These are phyloP conservation scores for Solidago caesia DNA, from an alignment of 129 eudicot species.

Conservation along the genomic window DNA sequence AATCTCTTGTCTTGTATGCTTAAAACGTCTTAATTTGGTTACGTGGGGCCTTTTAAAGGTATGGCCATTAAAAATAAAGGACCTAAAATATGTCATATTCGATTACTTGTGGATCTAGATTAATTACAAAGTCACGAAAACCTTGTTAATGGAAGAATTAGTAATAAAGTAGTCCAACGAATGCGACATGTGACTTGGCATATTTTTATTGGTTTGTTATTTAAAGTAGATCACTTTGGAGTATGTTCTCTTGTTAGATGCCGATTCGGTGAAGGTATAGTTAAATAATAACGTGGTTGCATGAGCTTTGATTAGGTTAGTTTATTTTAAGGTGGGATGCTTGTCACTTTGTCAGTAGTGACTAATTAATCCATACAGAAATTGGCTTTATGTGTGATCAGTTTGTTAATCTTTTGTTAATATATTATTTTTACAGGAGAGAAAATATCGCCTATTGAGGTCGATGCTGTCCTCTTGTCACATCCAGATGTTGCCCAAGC, in stretches of 20 bases:
- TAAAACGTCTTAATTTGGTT: not conserved
- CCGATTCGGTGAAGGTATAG: conserved; percentile 1
- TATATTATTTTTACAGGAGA: conserved; percentile 56
- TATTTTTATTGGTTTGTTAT: not conserved
- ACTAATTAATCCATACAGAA: not conserved
- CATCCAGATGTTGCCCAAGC: conserved; percentile 89
- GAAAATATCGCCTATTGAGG: conserved; percentile 97
- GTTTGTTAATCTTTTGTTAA: not conserved
- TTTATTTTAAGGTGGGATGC: not conserved
- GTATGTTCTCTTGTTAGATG: conserved; percentile 1
- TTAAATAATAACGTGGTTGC: not conserved
- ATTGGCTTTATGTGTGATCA: conserved; percentile 7
- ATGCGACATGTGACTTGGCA: not conserved
- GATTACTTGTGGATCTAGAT: conserved; percentile 17
- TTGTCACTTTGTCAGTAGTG: not conserved
- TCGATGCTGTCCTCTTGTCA: conserved; percentile 81
- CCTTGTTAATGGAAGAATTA: not conserved
- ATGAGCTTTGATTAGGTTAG: no score
- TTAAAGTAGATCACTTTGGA: not conserved
- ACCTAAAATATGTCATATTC: conserved; percentile 19
- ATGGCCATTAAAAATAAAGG: not conserved
- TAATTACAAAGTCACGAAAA: not conserved
- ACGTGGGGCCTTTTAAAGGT: not conserved
- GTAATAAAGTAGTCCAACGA: not conserved
- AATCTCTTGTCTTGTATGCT: not conserved